A percentile compares a stretch with the other conserved stretches of the same genome.
phyloP scores from a whole-genome alignment of 2,329 filamentous ascomycete genomes.

The Talaromyces marneffei region DNA sequence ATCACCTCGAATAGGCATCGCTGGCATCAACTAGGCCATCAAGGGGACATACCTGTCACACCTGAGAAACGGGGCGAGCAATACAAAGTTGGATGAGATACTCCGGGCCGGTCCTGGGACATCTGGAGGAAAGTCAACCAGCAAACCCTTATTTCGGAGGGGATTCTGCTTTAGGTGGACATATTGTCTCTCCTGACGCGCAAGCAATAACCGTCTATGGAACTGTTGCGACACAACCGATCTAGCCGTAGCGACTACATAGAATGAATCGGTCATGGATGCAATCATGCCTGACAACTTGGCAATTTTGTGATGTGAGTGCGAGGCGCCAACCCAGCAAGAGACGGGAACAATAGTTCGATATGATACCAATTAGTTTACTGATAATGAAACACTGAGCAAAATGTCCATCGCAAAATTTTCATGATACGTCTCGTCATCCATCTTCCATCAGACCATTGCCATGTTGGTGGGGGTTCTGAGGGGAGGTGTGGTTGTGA shows the following conservation, averaged over 20 bases:
- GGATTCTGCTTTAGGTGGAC: not conserved
- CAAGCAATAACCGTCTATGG: not conserved
- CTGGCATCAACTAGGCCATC: too few species aligned
- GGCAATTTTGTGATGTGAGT: constrained; percentile 8
- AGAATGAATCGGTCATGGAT: constrained; percentile 7
- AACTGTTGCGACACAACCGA: not conserved
- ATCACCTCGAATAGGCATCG: not conserved
- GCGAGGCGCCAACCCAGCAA: not conserved
- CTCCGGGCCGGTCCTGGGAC: not conserved
- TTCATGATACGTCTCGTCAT: not conserved
- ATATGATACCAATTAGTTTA: not conserved
- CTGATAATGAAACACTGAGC: not conserved
- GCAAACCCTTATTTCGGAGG: not conserved
- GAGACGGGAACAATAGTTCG: not conserved
- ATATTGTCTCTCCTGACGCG: not conserved
- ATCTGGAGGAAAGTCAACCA: not conserved
- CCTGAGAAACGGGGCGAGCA: not conserved
- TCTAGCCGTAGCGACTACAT: not conserved
- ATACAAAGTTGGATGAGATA: not conserved
- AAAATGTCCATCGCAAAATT: not conserved
- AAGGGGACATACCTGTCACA: not conserved
- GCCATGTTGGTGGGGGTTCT: not conserved
- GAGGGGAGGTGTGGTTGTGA: constrained; percentile 8
- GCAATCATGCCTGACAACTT: constrained; percentile 17
- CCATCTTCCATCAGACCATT: not conserved